Evolutionary conservation across 2,329 filamentous ascomycete species (phyloP), one percentile per base, ranked within the genome.

Genomic region (Metarhizium sp.): DNA sequence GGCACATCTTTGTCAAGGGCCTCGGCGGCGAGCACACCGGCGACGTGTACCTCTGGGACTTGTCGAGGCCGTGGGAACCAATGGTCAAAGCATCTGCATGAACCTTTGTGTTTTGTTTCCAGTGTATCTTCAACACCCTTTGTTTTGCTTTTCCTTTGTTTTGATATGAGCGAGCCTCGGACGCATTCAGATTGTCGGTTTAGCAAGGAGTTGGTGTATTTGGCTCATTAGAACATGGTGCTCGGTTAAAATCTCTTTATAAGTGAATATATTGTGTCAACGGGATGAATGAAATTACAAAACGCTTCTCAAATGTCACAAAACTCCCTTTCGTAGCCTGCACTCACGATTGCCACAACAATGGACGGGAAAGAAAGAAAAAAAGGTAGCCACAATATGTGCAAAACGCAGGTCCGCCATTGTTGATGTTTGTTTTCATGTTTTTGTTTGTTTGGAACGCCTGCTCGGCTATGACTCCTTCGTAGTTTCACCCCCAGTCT

Each of bases 11-110:
- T 49, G 69, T 73, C 40, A 72, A 71, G 60, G 63, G 67, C 20
- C 45, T 67, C 18, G 63, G 64, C 8, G 66, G 65, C 53, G 67
- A 71, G 48, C 63, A 63, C 5, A 53, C 60, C 2, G 69, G 67
- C 10, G 68, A 72, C 50, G 64, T 73, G 25, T 74, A 74, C 55
- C 63, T 74, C 43, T 74, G 72, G 72, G 73, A 74, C 57, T 57
- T 71, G 60, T 64, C 68, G 16, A 62, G 64, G 36, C 72, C 72
- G 40, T 74, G 72, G 72, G 72, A 74, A 59, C 72, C 72, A 8
- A 72, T 74, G 67, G 67, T 74, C n/a, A 71, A 67, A 59, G 71
- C 70, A 8, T 64, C 63, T 13, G 69, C 66, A n/a, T 71, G 53
- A 62, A 11, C 45, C 13, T 36, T 36, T 36, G 34, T 13, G 34